A percentile compares a stretch with the other conserved stretches of the same genome.
Conservation (phyloP, 108 stramenopile species). For the Cyclotella sp. region DNA sequence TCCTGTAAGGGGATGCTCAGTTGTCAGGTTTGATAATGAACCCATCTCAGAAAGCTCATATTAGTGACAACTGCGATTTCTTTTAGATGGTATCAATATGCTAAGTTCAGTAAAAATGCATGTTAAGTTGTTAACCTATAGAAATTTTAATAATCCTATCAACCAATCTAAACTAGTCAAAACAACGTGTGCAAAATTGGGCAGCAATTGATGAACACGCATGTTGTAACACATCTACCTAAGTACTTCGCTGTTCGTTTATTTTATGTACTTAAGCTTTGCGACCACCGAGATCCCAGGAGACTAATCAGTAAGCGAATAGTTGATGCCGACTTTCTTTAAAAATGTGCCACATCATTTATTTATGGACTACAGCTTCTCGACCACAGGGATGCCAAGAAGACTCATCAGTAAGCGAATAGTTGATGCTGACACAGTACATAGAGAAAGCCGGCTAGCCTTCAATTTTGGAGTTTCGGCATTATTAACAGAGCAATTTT, state of each 20-base stretch:
- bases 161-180: too few relatives aligned
- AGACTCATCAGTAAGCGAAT: slow-evolving; percentile 85
- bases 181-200: too few relatives aligned
- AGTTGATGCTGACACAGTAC: slow-evolving; percentile 89
- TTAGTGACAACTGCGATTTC: slow-evolving; percentile 15
- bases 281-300: slow-evolving; percentile 95
- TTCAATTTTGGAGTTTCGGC: slow-evolving; percentile 82
- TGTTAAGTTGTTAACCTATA: too few relatives aligned
- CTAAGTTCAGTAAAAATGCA: background rate
- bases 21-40: slow-evolving; percentile 73
- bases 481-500: slow-evolving; percentile 90
- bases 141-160: too few relatives aligned
- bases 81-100: background rate
- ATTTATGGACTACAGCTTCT: slow-evolving; percentile 69
- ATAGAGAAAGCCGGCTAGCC: slow-evolving; percentile 87
- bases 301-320: slow-evolving; percentile 85
- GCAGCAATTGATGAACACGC: too few relatives aligned
- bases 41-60: slow-evolving; percentile 60
- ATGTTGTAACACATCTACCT: too few relatives aligned
- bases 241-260: background rate
- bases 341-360: too few relatives aligned
- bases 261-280: slow-evolving; percentile 61
- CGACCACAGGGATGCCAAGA: slow-evolving; percentile 92
- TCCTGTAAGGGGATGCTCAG: slow-evolving; percentile 72
- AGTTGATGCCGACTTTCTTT: slow-evolving; percentile 85